Evolutionary conservation across 148 eudicot species (phyloP).

Genomic region (Agrostemma githago): DNA sequence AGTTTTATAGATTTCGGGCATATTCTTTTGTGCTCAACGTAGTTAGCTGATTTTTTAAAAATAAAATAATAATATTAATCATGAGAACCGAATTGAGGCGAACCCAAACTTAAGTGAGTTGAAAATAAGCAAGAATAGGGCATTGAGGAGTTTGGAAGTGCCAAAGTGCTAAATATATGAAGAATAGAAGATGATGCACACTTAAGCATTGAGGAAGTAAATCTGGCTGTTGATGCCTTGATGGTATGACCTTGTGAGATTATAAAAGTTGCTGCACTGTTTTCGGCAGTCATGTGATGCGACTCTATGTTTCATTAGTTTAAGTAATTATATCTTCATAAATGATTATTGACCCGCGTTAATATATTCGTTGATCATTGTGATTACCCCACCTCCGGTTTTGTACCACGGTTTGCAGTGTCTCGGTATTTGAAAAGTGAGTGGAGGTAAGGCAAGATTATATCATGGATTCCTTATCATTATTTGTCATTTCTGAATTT

Average conservation of each 20-base stretch:
- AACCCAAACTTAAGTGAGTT: too few relatives aligned
- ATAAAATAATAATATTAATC: too few relatives aligned
- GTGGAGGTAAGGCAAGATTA: background rate
- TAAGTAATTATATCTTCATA: background rate
- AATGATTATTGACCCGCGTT: background rate
- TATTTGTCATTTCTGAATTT: background rate
- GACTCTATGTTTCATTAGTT: background rate
- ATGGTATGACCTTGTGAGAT: background rate
- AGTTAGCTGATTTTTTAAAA: too few relatives aligned
- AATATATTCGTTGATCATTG: conserved; percentile 1
- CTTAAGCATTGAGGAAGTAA: background rate
- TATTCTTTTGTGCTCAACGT: too few relatives aligned
- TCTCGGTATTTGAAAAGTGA: background rate
- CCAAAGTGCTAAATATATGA: background rate
- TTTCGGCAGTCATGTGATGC: background rate
- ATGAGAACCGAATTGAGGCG: too few relatives aligned
- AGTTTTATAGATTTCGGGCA: background rate
- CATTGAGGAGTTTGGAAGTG: background rate
- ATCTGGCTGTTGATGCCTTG: background rate
- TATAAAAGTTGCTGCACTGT: background rate
- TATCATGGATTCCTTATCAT: background rate
- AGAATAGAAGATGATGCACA: background rate
- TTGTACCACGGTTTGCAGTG: background rate
- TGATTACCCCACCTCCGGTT: background rate
- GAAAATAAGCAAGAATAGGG: too few relatives aligned